Base-by-base conservation (phyloP, 352 stramenopile genomes). In the Phytophthora hybrid region DNA sequence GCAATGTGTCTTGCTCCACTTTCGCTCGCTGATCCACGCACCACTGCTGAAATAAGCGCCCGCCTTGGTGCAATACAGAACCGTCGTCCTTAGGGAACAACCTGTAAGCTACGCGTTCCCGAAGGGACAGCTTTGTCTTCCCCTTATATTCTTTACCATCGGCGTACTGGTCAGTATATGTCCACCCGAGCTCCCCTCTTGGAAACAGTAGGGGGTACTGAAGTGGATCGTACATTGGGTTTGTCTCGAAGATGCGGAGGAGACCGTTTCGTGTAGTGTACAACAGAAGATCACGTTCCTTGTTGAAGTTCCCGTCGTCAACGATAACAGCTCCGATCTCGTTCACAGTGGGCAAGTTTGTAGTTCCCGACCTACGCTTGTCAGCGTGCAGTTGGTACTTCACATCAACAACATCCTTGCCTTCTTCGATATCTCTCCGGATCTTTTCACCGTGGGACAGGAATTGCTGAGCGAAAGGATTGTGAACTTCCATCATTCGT, bases 11-110 rank as follows among this genome's bases (percentile, higher is more conserved):
- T 44, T 69, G 63, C 26, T 69, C 63, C 4, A 16, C 21, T 52
- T 63, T 69, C 2, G 34, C 63, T 3, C 53, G 44, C 19, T 63
- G 63, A 18, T 69, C 63, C 5, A 69, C 63, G 8, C 34, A 51
- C 16, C 44, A 69, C 26, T 69, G 63, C 53, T 69, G 63, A n/a
- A 63, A 52, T 5, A 69, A 23, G 6, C 63, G 63, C 1, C 63
- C 63, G 19, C 63, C 63, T 18, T 55, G 23, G n/a, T 49, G 54
- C n/a, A 63, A 14, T 37, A 51, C 47, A 16, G 61, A 59, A 7
- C 19, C 32, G 26, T 62, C 53, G 4, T 18, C n/a, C 34, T 59
- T 67, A 26, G 39, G 53, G 26, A 52, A 44, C 5, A 71, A 18
- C 10, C 41, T 44, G 39, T 54, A 64, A 7, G 54, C 63, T 4